Evolutionary conservation across 352 stramenopile genomes (phyloP), one percentile per base, ranked within the genome.

Genomic region (Globisporangium orthogonon): DNA sequence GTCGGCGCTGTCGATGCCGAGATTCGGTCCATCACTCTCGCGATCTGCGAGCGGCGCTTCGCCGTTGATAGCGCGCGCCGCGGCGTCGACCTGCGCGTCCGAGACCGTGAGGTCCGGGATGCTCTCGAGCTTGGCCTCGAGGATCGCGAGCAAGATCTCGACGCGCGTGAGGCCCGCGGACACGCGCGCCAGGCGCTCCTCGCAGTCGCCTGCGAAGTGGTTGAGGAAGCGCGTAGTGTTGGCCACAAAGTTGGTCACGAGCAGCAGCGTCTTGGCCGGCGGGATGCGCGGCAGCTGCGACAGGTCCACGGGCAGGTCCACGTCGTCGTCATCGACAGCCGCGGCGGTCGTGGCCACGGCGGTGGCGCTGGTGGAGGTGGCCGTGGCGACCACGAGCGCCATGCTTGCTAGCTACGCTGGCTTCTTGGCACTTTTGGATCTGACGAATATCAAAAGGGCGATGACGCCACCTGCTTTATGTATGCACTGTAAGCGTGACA

Each of bases 221-320:
- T 95, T 95, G 49, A 95, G 67, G 67, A 95, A 95, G 18, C 80
- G 74, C 62, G 81, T 89, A 17, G 81, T 92, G 70, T 94, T 95
- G 52, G 79, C 69, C 45, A 91, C 78, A 56, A 95, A 95, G 60
- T 95, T 94, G 70, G 87, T 95, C 56, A 95, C 65, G 10, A 95
- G 74, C 61, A 94, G 61, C 55, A 94, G 67, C 51, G 80, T 86
- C 67, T 94, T 94, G 54, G 77, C 50, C 58, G 83, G 76, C 17
- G 83, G 82, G 49, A 92, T 89, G 49, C 75, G 62, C 40, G 79
- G 76, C 39, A 94, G 63, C 64, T 94, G 84, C 40, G 80, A 86
- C 10, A 94, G 70, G 55, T 94, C 83, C 30, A 94, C 63, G 5
- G 81, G 83, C 1, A 91, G 67, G 41, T 94, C 83, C 35, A 77